Evolutionary conservation across 441 rosid genomes (phyloP), one percentile per base, ranked within the genome.

Genomic region (Caryocar brasiliense): DNA sequence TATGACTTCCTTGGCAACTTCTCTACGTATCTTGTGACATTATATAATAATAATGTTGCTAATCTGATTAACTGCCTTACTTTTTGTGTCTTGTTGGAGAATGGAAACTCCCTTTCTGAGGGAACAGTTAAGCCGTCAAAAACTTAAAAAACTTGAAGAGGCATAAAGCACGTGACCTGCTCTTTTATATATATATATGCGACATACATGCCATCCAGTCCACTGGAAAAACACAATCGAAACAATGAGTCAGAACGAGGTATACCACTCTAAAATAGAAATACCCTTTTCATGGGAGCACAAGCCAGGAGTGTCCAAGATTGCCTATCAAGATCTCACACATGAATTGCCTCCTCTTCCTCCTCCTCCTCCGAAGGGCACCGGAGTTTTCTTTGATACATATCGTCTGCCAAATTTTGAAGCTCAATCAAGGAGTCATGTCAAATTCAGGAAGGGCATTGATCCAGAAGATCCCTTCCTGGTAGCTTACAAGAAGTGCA

Each of bases 241-340:
- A 20, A 44, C 54, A 29, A 67, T 53, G 67, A 40, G 41, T 39
- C 38, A 6, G 9, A 39, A 22, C 15, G 53, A 13, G 22, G 54
- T 9, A 39, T 25, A 17, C 19, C n/a, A 34, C 7, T 54, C 45
- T 11, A 20, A 38, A 36, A 61, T 19, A 28, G 59, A 56, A 28
- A 61, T 67, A 20, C 73, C 73, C 43, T 72, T 72, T 34, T 65
- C 77, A 12, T 72, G 73, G 73, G 77, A 72, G 59, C 61, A 54
- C 33, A 60, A 49, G 23, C 73, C 73, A 3, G 77, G 77, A 28
- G 59, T 72, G 15, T 59, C 70, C 22, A 72, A 64, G 40, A 20
- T 39, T 6, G 22, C 47, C 3, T 36, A 24, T n/a, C 41, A 43
- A 7, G 40, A 33, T 34, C 13, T 15, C n/a, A 8, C n/a, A 0